Evolutionary conservation across 1,284 basidiomycete genomes (phyloP), one percentile per base, ranked within the genome.

Genomic region (Papiliotrema terrestris): DNA sequence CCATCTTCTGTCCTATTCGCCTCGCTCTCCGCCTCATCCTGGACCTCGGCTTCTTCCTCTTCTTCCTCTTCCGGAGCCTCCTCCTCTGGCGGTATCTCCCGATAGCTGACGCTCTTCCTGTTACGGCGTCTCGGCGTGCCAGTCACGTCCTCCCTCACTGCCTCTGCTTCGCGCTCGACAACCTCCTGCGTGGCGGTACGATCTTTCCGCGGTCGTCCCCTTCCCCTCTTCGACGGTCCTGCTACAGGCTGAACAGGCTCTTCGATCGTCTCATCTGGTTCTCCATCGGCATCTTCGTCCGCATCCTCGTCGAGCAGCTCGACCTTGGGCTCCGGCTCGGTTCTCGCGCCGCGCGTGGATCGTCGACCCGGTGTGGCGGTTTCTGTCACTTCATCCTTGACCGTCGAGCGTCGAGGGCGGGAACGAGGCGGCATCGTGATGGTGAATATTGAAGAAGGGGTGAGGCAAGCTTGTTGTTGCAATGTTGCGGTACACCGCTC

Each of bases 31-130:
- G 36, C 59, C 8, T 58, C 63, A 1, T 60, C 63, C 1, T 58
- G 58, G 1, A 58, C 63, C 2, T 57, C 58, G 15, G 38, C 57
- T 29, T 61, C 58, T 8, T 57, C 55, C 8, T 48, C 60, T 11
- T 50, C 49, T 5, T 46, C 60, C 1, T 58, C 54, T 1, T 35
- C 43, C n/a, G 49, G 37, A 14, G 56, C 59, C 13, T 51, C 38
- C 32, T 35, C 54, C 19, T 56, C 57, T 8, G 56, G 39, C n/a
- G 61, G 59, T 8, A 65, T 49, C 39, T 65, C 63, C 45, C 52
- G 55, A 53, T 65, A 65, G 45, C 57, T 58, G 45, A 65, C 63
- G 35, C 62, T 60, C 49, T 61, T 62, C 45, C 51, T 49, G 17
- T 52, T 51, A 15, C 63, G 56, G 17, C 55, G 55, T 26, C 63